Conservation (phyloP, 2,329 filamentous ascomycete species). For the Phyllachora maydis region DNA sequence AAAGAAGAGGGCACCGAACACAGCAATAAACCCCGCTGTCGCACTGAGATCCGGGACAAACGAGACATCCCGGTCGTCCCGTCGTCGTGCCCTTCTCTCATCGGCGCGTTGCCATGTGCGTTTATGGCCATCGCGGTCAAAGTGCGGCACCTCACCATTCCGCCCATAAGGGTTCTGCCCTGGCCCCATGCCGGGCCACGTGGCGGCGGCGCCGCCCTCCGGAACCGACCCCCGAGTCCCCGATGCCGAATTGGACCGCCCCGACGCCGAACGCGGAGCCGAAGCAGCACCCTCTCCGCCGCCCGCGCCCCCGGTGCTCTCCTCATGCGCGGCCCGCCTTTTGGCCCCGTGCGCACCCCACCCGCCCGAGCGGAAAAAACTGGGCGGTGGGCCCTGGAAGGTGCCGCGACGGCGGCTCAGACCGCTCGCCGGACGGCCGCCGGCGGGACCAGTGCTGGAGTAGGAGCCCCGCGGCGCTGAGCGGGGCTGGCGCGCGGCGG, state of each 20-base stretch:
- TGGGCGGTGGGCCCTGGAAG: slow-evolving; percentile 74
- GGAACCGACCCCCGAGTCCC: too few species aligned
- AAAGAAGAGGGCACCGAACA: too few species aligned
- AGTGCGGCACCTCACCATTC: slow-evolving; percentile 47
- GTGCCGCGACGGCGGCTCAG: slow-evolving; percentile 54
- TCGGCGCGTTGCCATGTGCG: slow-evolving; percentile 28
- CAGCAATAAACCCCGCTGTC: too few species aligned
- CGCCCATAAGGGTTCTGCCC: slow-evolving; percentile 27
- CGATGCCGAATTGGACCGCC: too few species aligned
- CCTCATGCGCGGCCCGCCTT: slow-evolving; percentile 28
- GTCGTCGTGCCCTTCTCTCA: too few species aligned
- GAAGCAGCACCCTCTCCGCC: slow-evolving; percentile 4
- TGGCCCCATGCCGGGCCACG: slow-evolving; percentile 34
- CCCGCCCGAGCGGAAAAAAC: slow-evolving; percentile 66
- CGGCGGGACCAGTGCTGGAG: slow-evolving; percentile 39
- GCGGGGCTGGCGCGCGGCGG: slow-evolving; percentile 11
- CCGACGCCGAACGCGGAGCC: slow-evolving; percentile 3
- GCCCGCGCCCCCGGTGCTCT: slow-evolving; percentile 11
- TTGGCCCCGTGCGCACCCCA: slow-evolving; percentile 49
- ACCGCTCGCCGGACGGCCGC: slow-evolving; percentile 61
- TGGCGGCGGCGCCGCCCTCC: slow-evolving; percentile 10
- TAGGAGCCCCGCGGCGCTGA: slow-evolving; percentile 22
- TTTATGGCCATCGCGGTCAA: slow-evolving; percentile 53
- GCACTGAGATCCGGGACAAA: too few species aligned
- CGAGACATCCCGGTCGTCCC: too few species aligned